Conservation (phyloP, 768 basidiomycete genomes). For the Phaffia australis region DNA sequence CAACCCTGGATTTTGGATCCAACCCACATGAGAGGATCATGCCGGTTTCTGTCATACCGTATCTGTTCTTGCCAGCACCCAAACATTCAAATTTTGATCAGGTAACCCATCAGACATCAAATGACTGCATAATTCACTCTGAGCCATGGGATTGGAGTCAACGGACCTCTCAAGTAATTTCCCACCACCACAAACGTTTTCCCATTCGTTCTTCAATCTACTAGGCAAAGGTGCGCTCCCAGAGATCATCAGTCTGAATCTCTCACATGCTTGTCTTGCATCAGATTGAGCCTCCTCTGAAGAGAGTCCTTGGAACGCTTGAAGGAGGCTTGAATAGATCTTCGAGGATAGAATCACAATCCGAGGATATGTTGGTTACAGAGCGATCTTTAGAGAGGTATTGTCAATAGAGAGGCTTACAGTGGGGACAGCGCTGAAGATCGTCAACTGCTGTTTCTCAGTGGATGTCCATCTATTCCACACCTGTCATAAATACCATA, state of each 20-base stretch:
- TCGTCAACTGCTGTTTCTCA: conserved; percentile 28
- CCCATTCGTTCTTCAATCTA: conserved; percentile 33
- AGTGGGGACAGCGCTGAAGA: conserved; percentile 36
- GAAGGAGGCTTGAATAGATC: conserved; percentile 23
- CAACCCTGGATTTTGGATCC: conserved; percentile 28
- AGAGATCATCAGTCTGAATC: conserved; percentile 31
- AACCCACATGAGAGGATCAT: conserved; percentile 29
- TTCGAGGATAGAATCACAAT: background rate
- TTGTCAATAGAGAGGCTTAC: conserved; percentile 12
- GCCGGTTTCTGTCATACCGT: conserved; percentile 36
- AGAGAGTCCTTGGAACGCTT: conserved; percentile 9
- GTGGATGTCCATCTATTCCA: conserved; percentile 31
- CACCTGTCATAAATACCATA: conserved; percentile 15
- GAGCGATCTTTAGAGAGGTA: background rate
- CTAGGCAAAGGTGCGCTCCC: conserved; percentile 34
- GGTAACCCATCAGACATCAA: too few species aligned
- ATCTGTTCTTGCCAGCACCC: conserved; percentile 5
- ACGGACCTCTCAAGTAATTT: too few species aligned
- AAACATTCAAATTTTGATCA: background rate
- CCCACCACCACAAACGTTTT: conserved; percentile 30
- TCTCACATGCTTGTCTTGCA: conserved; percentile 29
- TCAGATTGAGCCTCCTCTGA: conserved; percentile 18
- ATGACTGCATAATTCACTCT: too few species aligned
- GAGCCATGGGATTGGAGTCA: conserved; percentile 30
- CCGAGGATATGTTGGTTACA: background rate